These are phyloP conservation scores for Populus trichocarpa DNA, from an alignment of 441 rosid genomes.

Conservation along the genomic window DNA sequence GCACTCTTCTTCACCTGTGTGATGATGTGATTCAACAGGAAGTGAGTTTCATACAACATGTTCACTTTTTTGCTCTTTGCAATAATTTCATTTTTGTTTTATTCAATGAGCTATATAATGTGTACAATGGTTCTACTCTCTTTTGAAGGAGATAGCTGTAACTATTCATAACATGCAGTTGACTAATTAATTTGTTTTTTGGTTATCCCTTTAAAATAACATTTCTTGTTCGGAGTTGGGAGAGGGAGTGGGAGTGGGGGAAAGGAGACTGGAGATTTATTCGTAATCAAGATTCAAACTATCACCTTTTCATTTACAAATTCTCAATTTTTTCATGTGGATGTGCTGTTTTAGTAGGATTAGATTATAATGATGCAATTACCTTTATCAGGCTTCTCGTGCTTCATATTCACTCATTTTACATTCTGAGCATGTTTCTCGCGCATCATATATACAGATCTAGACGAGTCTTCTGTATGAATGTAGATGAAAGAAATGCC, in stretches of 20 bases:
- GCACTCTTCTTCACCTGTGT: constrained; percentile 93
- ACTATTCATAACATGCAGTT: not conserved
- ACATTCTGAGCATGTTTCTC: not conserved
- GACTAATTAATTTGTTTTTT: not conserved
- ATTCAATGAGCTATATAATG: not conserved
- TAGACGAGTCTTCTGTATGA: not conserved
- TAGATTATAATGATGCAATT: not conserved
- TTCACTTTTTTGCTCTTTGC: not conserved
- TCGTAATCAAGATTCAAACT: not conserved
- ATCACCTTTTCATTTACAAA: not conserved
- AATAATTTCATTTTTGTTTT: not conserved
- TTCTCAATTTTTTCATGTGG: not conserved
- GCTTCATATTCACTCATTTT: not conserved
- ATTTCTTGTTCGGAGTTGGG: not conserved
- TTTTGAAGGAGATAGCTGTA: not conserved
- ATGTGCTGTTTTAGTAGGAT: not conserved
- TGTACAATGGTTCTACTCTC: not conserved
- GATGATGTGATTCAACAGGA: constrained; percentile 94
- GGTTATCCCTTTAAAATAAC: no score
- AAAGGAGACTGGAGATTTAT: not conserved
- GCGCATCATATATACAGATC: not conserved
- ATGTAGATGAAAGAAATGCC: not conserved
- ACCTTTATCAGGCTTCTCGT: not conserved
- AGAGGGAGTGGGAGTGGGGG: not conserved
- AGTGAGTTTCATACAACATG: constrained; percentile 35